Base-by-base conservation (phyloP, 306 rosid species). In the Canavalia ensiformis region DNA sequence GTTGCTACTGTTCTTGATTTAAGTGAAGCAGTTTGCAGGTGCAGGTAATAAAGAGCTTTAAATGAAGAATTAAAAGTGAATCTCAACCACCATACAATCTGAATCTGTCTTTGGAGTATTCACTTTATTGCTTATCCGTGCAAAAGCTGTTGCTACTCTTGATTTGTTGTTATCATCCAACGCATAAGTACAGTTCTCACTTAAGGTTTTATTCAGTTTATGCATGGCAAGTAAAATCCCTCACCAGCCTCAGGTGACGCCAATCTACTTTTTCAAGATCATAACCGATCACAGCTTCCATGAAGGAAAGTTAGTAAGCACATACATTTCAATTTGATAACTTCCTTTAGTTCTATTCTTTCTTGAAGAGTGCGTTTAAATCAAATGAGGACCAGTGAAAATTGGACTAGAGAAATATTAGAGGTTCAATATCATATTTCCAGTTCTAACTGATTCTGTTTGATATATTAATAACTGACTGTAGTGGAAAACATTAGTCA, bases 251-350 rank as follows among this genome's bases (percentile, higher is more conserved):
- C 64, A 37, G 28, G 44, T 8, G 30, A 74, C 25, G 42, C 66
- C 44, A 51, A 52, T n/a, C 10, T 42, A 65, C 8, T 77, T 77
- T 66, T 77, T 67, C 49, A 67, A 42, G 57, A 54, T 78, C 66
- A 65, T 77, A 6, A 46, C 7, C 8, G 41, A 28, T 77, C 3
- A 29, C 18, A 77, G 5, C 45, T 66, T 77, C 52, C 55, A 11
- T 13, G 44, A 65, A 11, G 81, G 73, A 49, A 76, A 47, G 39
- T 11, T 76, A 2, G 81, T 51, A 71, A 50, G 76, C 34, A 7
- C 1, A 8, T 2, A 63, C 56, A 11, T 11, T 51, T 51, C 10
- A 1, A 1, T 0, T 58, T 58, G 66, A 2, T 34, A 60, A 8
- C 39, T 18, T 18, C 0, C n/a, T 31, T 34, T 3, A 33, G 25